Evolutionary conservation across 2,329 filamentous ascomycete species (phyloP).

Genomic region (Aspergillus nomiae): DNA sequence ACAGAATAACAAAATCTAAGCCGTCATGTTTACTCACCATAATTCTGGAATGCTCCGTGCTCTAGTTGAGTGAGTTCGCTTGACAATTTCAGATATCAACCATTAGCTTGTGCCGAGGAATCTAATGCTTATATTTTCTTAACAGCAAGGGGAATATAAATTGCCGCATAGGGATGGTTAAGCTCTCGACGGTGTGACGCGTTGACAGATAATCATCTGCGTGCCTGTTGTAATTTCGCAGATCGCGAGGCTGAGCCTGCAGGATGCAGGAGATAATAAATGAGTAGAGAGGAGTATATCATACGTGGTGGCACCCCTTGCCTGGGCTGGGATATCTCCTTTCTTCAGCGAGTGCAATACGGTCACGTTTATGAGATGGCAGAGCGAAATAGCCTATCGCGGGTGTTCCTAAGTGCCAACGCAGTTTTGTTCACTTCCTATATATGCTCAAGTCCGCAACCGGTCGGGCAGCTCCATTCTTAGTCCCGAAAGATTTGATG

Average conservation of each 20-base stretch:
- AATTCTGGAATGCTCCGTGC: not conserved
- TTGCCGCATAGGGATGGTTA: conserved; percentile 11
- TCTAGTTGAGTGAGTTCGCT: not conserved
- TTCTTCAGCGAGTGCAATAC: not conserved
- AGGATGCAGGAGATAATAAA: conserved; percentile 16
- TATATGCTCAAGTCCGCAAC: not conserved
- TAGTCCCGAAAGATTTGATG: not conserved
- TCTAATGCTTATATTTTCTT: conserved; percentile 5
- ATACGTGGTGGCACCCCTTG: conserved; percentile 4
- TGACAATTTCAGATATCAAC: not conserved
- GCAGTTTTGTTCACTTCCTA: not conserved
- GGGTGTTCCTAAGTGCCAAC: not conserved
- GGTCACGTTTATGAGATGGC: not conserved
- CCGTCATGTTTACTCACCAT: not conserved
- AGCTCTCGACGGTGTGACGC: conserved; percentile 26
- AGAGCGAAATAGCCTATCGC: not conserved
- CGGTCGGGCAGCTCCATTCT: not conserved
- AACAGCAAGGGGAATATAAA: conserved; percentile 17
- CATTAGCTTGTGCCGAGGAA: not conserved
- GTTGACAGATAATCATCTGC: conserved; percentile 19
- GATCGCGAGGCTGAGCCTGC: conserved; percentile 20
- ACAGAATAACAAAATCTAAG: not conserved
- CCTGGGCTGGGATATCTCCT: conserved; percentile 1
- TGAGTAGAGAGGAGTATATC: not conserved
- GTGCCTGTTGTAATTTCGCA: conserved; percentile 15